phyloP scores from a whole-genome alignment of 768 basidiomycete species.

The Suillus clintonianus region DNA sequence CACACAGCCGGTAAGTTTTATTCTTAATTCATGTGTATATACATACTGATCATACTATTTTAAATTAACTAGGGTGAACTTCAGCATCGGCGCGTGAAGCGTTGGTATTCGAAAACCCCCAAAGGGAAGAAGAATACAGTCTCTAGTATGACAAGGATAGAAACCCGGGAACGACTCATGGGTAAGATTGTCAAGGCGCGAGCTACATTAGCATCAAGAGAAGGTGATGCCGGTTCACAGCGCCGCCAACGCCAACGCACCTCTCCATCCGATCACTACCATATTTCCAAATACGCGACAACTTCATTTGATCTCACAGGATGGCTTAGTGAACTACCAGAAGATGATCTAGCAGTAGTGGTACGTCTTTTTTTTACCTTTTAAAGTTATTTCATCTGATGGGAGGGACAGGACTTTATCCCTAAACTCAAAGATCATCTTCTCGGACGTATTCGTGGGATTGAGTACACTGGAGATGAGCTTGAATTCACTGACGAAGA shows the following conservation, averaged over 20 bases:
- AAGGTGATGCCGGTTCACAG: neutral
- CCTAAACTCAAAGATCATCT: conserved; percentile 12
- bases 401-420: conserved; percentile 35
- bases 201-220: neutral
- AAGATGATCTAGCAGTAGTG: conserved; percentile 29
- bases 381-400: conserved; percentile 26
- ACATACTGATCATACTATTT: neutral
- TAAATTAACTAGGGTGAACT: conserved; percentile 41
- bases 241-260: conserved; percentile 14
- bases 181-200: conserved; percentile 12
- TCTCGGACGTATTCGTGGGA: neutral
- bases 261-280: conserved; percentile 26
- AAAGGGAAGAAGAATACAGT: conserved; percentile 24
- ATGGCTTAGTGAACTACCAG: neutral
- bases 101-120: conserved; percentile 35
- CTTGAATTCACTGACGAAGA: conserved; percentile 23
- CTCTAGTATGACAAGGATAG: conserved; percentile 28
- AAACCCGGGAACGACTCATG: conserved; percentile 18
- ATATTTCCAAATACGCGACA: conserved; percentile 19
- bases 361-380: neutral
- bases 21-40: neutral
- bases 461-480: conserved; percentile 13
- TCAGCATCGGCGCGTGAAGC: conserved; percentile 37
- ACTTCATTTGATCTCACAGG: conserved; percentile 13
- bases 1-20: conserved; percentile 26